These are phyloP conservation scores for Claviceps citrina DNA, from an alignment of 2,329 filamentous ascomycete genomes.

Conservation along the genomic window DNA sequence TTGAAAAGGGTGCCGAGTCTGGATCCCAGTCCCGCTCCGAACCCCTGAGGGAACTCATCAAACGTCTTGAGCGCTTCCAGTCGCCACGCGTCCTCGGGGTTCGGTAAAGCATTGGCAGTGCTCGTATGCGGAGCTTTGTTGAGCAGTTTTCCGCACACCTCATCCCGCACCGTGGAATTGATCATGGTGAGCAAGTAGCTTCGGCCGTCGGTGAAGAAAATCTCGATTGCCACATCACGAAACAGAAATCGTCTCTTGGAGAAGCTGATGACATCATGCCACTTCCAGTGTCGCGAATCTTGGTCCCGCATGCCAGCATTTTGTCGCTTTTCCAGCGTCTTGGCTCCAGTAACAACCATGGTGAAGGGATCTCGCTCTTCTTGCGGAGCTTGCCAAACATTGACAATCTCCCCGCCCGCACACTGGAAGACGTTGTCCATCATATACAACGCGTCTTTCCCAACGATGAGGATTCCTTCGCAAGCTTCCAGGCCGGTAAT, in stretches of 20 bases:
- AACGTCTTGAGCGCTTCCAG: slow-evolving; percentile 64
- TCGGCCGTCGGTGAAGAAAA: slow-evolving; percentile 92
- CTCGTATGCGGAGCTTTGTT: slow-evolving; percentile 68
- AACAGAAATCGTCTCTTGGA: slow-evolving; percentile 93
- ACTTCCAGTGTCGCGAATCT: slow-evolving; percentile 80
- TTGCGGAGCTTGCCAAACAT: slow-evolving; percentile 80
- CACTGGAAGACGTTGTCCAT: slow-evolving; percentile 95
- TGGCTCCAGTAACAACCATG: slow-evolving; percentile 67
- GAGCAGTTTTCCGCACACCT: slow-evolving; percentile 61
- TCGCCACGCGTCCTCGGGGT: slow-evolving; percentile 81
- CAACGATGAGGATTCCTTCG: slow-evolving; percentile 84
- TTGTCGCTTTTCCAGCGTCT: slow-evolving; percentile 44
- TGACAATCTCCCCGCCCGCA: slow-evolving; percentile 88
- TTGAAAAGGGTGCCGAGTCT: slow-evolving; percentile 91
- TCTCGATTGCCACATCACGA: slow-evolving; percentile 86
- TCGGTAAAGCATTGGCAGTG: slow-evolving; percentile 50
- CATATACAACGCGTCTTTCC: slow-evolving; percentile 82
- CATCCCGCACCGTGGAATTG: slow-evolving; percentile 57
- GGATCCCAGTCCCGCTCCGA: slow-evolving; percentile 69
- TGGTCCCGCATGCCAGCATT: slow-evolving; percentile 47
- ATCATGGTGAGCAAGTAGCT: slow-evolving; percentile 86
- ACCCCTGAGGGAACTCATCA: slow-evolving; percentile 42
- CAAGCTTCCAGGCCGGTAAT: slow-evolving; percentile 87
- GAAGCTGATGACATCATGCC: slow-evolving; percentile 85
- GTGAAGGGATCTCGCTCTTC: slow-evolving; percentile 93